Conservation (phyloP, 2,329 filamentous ascomycete species). For the Colletotrichum simmondsii region DNA sequence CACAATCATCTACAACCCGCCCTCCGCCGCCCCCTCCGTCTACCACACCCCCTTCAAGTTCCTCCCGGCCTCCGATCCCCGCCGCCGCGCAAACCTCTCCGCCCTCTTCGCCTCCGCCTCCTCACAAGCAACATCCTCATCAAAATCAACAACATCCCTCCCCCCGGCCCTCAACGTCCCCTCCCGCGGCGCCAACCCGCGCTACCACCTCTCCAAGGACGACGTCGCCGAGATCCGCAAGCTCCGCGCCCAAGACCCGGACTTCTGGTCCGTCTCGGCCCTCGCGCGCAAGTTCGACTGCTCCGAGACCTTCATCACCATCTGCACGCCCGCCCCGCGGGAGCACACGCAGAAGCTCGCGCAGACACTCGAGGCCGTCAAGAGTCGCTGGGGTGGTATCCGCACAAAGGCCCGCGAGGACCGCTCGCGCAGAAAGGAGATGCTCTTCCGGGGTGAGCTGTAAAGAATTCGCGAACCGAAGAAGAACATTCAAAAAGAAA, state of each 20-base stretch:
- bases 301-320: constrained; percentile 61
- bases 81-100: constrained; percentile 60
- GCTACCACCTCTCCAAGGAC: constrained; percentile 63
- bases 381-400: constrained; percentile 68
- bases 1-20: constrained; percentile 61
- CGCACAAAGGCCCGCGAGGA: constrained; percentile 66
- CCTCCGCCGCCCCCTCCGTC: constrained; percentile 60
- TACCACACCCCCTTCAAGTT: constrained; percentile 75
- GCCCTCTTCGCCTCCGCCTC: constrained; percentile 51
- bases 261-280: constrained; percentile 63
- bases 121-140: constrained; percentile 26
- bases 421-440: constrained; percentile 60
- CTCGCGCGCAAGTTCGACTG: constrained; percentile 62
- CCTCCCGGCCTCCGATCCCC: constrained; percentile 67
- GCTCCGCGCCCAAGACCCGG: constrained; percentile 64
- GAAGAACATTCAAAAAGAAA: too few species aligned
- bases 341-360: constrained; percentile 60
- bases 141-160: constrained; percentile 38
- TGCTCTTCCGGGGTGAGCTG: constrained; percentile 64
- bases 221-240: constrained; percentile 70
- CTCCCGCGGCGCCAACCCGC: constrained; percentile 43
- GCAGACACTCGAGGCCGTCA: constrained; percentile 58
- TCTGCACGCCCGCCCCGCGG: constrained; percentile 61
- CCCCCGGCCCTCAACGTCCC: constrained; percentile 44
- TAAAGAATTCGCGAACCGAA: too few species aligned